Base-by-base conservation (phyloP, 176 grass and related monocot species). In the Oropetium thomaeum region DNA sequence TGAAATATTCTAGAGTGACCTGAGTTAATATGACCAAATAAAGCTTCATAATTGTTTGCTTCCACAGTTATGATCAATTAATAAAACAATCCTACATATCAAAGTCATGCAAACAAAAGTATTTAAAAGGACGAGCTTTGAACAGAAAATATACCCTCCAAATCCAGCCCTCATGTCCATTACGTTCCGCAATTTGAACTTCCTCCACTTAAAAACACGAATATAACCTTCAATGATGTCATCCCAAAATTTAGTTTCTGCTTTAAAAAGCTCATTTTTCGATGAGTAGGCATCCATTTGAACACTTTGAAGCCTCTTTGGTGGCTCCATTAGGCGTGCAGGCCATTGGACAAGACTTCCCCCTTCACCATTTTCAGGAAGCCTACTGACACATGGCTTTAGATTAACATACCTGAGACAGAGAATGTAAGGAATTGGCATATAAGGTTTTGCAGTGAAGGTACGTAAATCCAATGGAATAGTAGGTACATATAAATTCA, bases 81-180 rank as follows among this genome's bases (percentile, higher is more conserved):
- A 25, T 8, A 20, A n/a, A 30, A 42, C 0, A 43, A 65, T 8
- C 1, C 5, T 20, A 17, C 34, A 44, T 4, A 68, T 34, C 25
- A 45, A 40, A 59, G 30, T 73, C 49, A 63, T 78, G 4, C 26
- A 81, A 55, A 58, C 3, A 42, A 10, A 59, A 68, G 30, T 5
- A 31, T 73, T 25, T 39, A 41, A 51, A 85, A 76, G 28, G 65
- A 66, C 85, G 16, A 37, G 62, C 29, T 63, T 75, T 61, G 70
- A 71, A 43, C 76, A 83, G 58, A 45, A 82, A 81, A 40, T 62
- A 31, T 84, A 97, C 95, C 95, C 95, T 85, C 95, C 95, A 76
- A 91, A 97, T 77, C 86, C 81, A 89, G 95, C 95, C 28, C 90
- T 86, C 95, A 97, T 97, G 77, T 97, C 95, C 88, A 97, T 89